Conservation (phyloP, 345 rosid species). For the Dovyalis caffra region DNA sequence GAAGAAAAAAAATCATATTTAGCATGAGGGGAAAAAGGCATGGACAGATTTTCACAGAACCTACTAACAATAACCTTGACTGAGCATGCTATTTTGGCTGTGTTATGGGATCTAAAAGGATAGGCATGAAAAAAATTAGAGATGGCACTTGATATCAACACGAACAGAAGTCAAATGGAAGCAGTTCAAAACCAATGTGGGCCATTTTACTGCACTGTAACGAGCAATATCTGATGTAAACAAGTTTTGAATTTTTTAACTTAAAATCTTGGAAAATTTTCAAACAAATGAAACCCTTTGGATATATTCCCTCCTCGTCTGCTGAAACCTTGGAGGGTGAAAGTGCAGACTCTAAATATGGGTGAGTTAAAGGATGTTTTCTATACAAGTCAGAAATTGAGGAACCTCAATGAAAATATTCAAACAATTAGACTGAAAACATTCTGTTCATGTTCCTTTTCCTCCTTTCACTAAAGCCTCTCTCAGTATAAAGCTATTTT, state of each 20-base stretch:
- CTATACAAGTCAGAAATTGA: not conserved
- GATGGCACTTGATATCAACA: not conserved
- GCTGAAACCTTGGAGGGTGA: not conserved
- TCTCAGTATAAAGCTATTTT: not conserved
- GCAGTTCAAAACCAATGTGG: not conserved
- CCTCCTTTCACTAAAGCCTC: not conserved
- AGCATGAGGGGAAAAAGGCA: not conserved
- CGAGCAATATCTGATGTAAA: not conserved
- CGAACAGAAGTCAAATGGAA: not conserved
- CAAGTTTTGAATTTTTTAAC: not conserved
- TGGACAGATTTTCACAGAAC: not conserved
- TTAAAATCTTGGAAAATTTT: not conserved
- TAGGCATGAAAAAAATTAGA: not conserved
- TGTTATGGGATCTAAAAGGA: not conserved
- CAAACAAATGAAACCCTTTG: not conserved
- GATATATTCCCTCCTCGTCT: not conserved
- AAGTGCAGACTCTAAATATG: not conserved
- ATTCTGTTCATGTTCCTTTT: not conserved
- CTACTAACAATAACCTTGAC: not conserved
- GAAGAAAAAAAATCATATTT: not conserved
- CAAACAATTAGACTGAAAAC: not conserved
- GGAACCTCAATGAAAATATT: not conserved
- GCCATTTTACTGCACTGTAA: not conserved
- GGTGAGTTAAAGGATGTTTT: not conserved
- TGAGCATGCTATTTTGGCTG: not conserved